phyloP scores from a whole-genome alignment of 768 basidiomycete species.

The Lactarius hengduanensis region DNA sequence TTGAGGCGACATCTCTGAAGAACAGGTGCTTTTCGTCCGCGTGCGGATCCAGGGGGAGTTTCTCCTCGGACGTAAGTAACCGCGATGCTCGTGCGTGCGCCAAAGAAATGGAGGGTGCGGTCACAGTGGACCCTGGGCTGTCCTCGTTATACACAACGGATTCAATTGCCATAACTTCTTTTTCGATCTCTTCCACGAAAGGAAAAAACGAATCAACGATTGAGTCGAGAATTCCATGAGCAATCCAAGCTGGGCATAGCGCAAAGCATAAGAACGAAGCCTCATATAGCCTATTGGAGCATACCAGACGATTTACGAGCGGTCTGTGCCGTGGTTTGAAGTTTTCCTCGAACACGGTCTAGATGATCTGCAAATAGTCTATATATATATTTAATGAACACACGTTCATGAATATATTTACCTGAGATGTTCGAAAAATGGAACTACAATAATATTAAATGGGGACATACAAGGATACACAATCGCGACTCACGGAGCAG shows the following conservation, averaged over 20 bases:
- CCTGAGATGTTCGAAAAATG: conserved; percentile 85
- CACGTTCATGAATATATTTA: conserved; percentile 30
- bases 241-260: conserved; percentile 75
- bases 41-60: not conserved
- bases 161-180: conserved; percentile 44
- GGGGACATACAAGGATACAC: not conserved
- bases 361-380: conserved; percentile 57
- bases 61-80: not conserved
- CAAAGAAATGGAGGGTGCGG: conserved; percentile 3
- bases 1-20: conserved; percentile 18
- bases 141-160: conserved; percentile 53
- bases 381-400: not conserved
- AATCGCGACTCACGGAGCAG: conserved; percentile 52
- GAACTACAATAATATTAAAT: conserved; percentile 52
- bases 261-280: not conserved
- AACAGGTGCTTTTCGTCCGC: conserved; percentile 16
- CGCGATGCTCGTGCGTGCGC: not conserved
- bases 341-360: conserved; percentile 68
- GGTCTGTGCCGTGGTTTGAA: conserved; percentile 60
- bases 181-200: conserved; percentile 77
- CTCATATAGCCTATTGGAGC: conserved; percentile 25
- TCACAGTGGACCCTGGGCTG: conserved; percentile 11
- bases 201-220: conserved; percentile 95
- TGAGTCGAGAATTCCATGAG: conserved; percentile 88
- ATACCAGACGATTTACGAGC: conserved; percentile 71